Base-by-base conservation (phyloP, 192 early-diverging fungal genomes). In the Allomyces macrogynus region DNA sequence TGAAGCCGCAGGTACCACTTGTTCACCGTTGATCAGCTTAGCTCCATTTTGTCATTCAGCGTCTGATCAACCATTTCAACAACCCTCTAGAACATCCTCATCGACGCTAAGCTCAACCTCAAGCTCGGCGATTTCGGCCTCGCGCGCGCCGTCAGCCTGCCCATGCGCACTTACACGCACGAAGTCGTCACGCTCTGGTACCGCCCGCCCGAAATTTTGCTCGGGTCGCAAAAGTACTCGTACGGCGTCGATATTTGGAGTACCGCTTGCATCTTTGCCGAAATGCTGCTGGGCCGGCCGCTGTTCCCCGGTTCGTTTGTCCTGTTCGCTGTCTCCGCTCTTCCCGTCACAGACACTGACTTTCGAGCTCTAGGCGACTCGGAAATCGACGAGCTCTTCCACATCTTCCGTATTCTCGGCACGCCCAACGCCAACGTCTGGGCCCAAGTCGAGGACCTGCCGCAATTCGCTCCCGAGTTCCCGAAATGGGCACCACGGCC, bases 221-320 rank as follows among this genome's bases (percentile, higher is more conserved):
- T 99, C 66, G 96, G 93, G 10, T 84, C 83, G 12, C 84, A 82
- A 49, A 84, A 87, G 67, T 99, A 99, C 75, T 89, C 89, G 14
- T 91, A 88, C 11, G 87, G 84, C 10, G 86, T 99, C 32, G 96
- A 99, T 74, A 95, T 99, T 79, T 99, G 96, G 96, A 87, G 86
- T 63, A 84, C 94, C 61, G 96, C 92, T 1, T 97, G 94, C 72
- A 95, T 99, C 67, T 89, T 99, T 81, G 92, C 92, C 32, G 96
- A 99, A 76, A 89, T 99, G 90, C 77, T 81, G 32, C 72, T 75
- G 43, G 77, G 86, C 44, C 72, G 72, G 20, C 89, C 96, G 1
- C 71, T 97, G 54, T 97, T 97, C 65, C 89, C 93, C 40, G 92
- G 90, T 26, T 20, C 20, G 20, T n/a, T 20, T 57, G 0, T 57